Conservation (phyloP, 2,329 filamentous ascomycete genomes). For the Phyllosticta citribraziliensis region DNA sequence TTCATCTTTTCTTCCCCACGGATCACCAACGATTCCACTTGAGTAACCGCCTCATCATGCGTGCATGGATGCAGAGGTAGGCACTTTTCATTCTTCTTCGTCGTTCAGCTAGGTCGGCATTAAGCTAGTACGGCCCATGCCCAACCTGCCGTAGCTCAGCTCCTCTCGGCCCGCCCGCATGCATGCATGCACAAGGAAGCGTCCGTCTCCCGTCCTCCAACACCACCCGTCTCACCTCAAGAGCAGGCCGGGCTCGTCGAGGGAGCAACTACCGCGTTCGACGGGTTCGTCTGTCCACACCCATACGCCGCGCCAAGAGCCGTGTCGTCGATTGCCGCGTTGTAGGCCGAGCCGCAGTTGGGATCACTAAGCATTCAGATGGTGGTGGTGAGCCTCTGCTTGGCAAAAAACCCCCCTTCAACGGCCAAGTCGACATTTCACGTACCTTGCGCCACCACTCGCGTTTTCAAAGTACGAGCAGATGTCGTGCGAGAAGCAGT, state of each 20-base stretch:
- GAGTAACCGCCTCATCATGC: not conserved
- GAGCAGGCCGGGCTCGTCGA: slow-evolving; percentile 4
- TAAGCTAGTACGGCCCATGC: too few species aligned
- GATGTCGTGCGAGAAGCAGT: slow-evolving; percentile 43
- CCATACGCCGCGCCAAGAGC: slow-evolving; percentile 23
- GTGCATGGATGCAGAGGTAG: not conserved
- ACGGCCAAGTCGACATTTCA: not conserved
- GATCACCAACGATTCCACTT: not conserved
- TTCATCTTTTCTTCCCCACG: not conserved
- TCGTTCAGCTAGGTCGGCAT: too few species aligned
- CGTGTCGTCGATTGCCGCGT: slow-evolving; percentile 36
- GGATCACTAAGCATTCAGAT: slow-evolving; percentile 27
- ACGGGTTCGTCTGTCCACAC: slow-evolving; percentile 23
- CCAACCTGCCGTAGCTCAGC: not conserved
- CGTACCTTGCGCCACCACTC: slow-evolving; percentile 36
- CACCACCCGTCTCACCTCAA: not conserved
- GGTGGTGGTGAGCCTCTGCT: slow-evolving; percentile 1
- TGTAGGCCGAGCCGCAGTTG: slow-evolving; percentile 39
- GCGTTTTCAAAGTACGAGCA: slow-evolving; percentile 44
- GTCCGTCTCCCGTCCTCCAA: not conserved
- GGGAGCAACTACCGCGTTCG: slow-evolving; percentile 17
- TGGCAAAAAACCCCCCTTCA: too few species aligned
- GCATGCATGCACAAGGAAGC: not conserved
- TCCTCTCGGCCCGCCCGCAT: not conserved
- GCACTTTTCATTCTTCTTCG: too few species aligned